A percentile compares a stretch with the other conserved stretches of the same genome.
phyloP scores from a whole-genome alignment of 306 rosid species.

The Cucurbita pepo region DNA sequence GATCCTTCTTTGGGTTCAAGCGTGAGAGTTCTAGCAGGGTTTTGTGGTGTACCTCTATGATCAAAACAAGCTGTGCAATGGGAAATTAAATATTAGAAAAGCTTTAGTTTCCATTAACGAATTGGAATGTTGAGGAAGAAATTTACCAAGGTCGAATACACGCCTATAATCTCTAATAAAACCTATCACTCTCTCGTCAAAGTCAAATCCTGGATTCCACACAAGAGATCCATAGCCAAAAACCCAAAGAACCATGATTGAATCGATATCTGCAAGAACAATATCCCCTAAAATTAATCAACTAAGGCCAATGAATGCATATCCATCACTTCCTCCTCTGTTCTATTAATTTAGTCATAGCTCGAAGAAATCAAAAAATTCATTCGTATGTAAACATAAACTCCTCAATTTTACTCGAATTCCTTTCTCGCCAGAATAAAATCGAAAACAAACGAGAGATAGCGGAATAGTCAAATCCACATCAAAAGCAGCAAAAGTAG shows the following conservation, averaged over 20 bases:
- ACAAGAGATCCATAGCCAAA: conserved; percentile 95
- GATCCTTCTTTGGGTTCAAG: conserved; percentile 66
- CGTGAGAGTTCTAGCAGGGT: conserved; percentile 87
- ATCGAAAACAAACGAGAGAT: neutral
- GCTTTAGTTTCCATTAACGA: neutral
- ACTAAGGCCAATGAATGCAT: neutral
- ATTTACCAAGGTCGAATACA: conserved; percentile 78
- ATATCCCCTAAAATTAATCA: neutral
- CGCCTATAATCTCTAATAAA: conserved; percentile 79
- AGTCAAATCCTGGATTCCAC: conserved; percentile 93
- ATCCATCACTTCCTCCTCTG: neutral
- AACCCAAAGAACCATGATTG: conserved; percentile 83
- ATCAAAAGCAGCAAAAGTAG: neutral
- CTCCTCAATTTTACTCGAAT: neutral
- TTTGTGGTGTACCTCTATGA: conserved; percentile 83
- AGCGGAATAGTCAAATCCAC: neutral
- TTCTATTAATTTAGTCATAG: neutral
- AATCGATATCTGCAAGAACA: conserved; percentile 16
- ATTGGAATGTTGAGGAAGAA: neutral
- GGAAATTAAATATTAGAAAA: neutral
- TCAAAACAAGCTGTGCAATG: conserved; percentile 63
- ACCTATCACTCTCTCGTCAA: conserved; percentile 63
- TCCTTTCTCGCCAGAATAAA: neutral
- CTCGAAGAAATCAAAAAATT: neutral
- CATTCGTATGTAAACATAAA: neutral